phyloP scores from a whole-genome alignment of 2,329 filamentous ascomycete species.

The Neofusicoccum umdonicola region DNA sequence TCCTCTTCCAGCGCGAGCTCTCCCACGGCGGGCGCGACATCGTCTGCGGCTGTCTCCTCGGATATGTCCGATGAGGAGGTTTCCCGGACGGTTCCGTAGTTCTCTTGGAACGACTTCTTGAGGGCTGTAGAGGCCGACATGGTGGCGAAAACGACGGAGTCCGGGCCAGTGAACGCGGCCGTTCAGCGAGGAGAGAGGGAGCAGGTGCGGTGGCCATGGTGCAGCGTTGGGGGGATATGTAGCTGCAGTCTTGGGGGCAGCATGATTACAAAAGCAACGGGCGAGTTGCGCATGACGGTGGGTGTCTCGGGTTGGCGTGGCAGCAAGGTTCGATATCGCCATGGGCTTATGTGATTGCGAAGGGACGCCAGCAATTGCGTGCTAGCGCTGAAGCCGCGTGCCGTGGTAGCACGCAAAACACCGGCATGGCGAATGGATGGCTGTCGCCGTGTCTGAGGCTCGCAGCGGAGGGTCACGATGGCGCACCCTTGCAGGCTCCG shows the following conservation, averaged over 20 bases:
- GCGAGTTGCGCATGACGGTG: conserved; percentile 4
- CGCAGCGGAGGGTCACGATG: not conserved
- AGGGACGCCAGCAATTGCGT: conserved; percentile 6
- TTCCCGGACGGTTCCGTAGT: not conserved
- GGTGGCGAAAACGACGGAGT: not conserved
- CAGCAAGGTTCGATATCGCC: conserved; percentile 6
- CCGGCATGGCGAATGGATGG: no score
- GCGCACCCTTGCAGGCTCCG: not conserved
- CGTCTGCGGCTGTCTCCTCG: not conserved
- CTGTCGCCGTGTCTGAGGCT: not conserved
- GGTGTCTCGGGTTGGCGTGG: conserved; percentile 1
- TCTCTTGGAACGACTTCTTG: not conserved
- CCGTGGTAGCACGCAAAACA: no score
- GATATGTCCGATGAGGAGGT: not conserved
- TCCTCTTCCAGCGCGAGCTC: conserved; percentile 5
- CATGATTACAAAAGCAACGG: conserved; percentile 1
- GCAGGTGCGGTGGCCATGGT: not conserved
- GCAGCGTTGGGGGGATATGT: not conserved
- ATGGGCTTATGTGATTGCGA: conserved; percentile 14
- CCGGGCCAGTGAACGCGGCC: not conserved
- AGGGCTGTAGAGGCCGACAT: not conserved
- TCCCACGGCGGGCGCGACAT: not conserved
- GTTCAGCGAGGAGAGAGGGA: not conserved
- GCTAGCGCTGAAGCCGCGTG: not conserved
- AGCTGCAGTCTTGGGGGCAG: not conserved